These are phyloP conservation scores for Aciculosporium take DNA, from an alignment of 2,329 filamentous ascomycete species.

Conservation along the genomic window DNA sequence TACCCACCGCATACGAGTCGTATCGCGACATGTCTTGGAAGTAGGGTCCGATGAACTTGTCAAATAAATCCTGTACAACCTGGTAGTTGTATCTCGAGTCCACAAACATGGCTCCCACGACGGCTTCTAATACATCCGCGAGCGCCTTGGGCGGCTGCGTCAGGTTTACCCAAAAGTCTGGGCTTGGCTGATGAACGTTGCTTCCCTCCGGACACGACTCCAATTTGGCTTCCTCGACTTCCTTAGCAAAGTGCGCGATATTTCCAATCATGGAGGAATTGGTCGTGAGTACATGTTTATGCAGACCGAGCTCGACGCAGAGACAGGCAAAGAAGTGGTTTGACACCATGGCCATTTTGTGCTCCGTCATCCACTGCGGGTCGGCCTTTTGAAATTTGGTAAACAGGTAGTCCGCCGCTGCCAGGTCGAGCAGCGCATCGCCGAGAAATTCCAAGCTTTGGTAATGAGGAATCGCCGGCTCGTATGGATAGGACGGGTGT, in stretches of 20 bases:
- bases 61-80: constrained; percentile 64
- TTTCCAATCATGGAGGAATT: constrained; percentile 25
- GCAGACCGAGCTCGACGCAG: constrained; percentile 63
- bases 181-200: constrained; percentile 17
- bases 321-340: constrained; percentile 86
- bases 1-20: constrained; percentile 73
- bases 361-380: constrained; percentile 93
- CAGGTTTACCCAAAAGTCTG: constrained; percentile 55
- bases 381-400: constrained; percentile 62
- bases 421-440: constrained; percentile 78
- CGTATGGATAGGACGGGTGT: constrained; percentile 74
- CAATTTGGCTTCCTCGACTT: constrained; percentile 37
- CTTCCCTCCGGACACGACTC: constrained; percentile 18
- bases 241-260: constrained; percentile 40
- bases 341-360: constrained; percentile 98
- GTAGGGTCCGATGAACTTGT: constrained; percentile 56
- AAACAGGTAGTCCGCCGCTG: constrained; percentile 71
- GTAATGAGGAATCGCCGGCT: constrained; percentile 62
- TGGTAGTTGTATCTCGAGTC: constrained; percentile 69
- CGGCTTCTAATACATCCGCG: constrained; percentile 78
- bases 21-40: constrained; percentile 81
- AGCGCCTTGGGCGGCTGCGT: constrained; percentile 58
- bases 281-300: constrained; percentile 54
- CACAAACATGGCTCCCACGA: constrained; percentile 80
- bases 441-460: constrained; percentile 87